Evolutionary conservation across 108 stramenopile genomes (phyloP).

Genomic region (Discostella stelligeroides): DNA sequence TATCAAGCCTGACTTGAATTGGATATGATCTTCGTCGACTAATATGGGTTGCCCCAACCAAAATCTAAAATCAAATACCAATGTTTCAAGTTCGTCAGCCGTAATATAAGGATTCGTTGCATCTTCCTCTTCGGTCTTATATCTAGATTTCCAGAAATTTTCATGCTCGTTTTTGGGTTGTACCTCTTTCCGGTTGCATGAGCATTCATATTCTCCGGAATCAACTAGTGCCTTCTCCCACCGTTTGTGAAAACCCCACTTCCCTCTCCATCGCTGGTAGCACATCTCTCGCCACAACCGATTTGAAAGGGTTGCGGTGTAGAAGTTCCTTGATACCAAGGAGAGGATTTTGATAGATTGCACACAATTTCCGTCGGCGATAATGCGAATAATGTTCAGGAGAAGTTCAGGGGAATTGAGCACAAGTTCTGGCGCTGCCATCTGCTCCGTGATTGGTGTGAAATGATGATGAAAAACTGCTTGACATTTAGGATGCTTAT

Average conservation of each 20-base stretch:
- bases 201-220: no score
- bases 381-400: conserved; percentile 18
- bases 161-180: not conserved
- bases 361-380: conserved; percentile 14
- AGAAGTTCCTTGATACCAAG: conserved; percentile 22
- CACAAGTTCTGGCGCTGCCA: not conserved
- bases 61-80: conserved; percentile 41
- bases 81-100: conserved; percentile 63
- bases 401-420: conserved; percentile 21
- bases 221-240: conserved; percentile 29
- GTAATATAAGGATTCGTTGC: conserved; percentile 24
- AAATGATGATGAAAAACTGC: no score
- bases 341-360: conserved; percentile 16
- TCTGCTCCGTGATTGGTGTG: no score
- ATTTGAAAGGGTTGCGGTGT: conserved; percentile 15
- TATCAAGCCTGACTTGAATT: conserved; percentile 22
- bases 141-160: conserved; percentile 27
- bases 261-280: conserved; percentile 28
- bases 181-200: no score
- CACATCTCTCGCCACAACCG: conserved; percentile 32
- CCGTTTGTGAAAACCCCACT: conserved; percentile 35
- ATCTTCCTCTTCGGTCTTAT: conserved; percentile 29
- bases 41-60: conserved; percentile 29
- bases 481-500: no score
- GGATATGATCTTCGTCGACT: conserved; percentile 5